Conservation (phyloP, 805 yeast genomes). For the Wickerhamomyces ciferrii region DNA sequence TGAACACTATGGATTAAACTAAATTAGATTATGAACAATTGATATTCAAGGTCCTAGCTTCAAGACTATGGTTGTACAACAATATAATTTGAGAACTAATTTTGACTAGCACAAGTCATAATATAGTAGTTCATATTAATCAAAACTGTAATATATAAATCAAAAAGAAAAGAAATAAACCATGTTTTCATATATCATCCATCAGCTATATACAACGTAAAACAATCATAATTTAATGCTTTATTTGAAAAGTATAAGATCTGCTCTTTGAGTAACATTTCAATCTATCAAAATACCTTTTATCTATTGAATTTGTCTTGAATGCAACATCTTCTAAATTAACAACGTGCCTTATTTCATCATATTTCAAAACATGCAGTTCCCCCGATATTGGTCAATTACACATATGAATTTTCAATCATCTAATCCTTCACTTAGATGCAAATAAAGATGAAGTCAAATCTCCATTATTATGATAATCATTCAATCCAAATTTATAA, state of each 20-base stretch:
- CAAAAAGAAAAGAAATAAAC: no score
- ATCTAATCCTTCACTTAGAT: constrained; percentile 7
- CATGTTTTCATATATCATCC: no score
- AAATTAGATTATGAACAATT: no score
- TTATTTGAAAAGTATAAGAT: constrained; percentile 35
- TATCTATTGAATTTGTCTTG: neutral
- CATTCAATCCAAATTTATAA: no score
- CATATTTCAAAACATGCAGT: constrained; percentile 27
- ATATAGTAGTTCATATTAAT: no score
- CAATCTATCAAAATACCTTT: constrained; percentile 31
- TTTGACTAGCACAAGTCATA: no score
- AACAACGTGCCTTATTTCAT: no score
- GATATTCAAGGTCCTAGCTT: no score
- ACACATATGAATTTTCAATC: constrained; percentile 14
- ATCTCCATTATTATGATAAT: neutral
- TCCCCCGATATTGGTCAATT: constrained; percentile 18
- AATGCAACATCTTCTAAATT: neutral
- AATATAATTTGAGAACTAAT: no score
- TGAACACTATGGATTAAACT: no score
- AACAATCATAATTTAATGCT: constrained; percentile 40
- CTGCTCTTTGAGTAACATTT: constrained; percentile 33
- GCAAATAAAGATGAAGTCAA: constrained; percentile 2
- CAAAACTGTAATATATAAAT: neutral
- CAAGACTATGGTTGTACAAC: no score
- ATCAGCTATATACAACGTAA: constrained; percentile 20